A percentile compares a stretch with the other conserved stretches of the same genome.
These are phyloP conservation scores for Rhododendron ferrugineum DNA, from an alignment of 148 eudicot species.

Conservation along the genomic window DNA sequence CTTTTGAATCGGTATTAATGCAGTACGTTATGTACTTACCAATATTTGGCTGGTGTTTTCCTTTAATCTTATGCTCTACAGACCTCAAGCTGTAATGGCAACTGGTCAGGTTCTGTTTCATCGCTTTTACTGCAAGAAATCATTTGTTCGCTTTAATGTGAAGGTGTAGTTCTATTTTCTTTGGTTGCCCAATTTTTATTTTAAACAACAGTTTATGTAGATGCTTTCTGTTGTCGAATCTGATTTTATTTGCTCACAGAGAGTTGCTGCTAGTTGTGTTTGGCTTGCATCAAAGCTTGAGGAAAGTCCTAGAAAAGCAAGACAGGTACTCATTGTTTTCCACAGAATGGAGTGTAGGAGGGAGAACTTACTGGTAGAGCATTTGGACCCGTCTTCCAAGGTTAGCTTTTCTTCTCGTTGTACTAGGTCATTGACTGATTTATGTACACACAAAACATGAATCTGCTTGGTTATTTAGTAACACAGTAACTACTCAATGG, in stretches of 20 bases:
- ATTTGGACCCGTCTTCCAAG: slow-evolving; percentile 65
- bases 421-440: background rate
- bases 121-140: slow-evolving; percentile 92
- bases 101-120: slow-evolving; percentile 93
- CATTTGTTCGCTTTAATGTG: slow-evolving; percentile 83
- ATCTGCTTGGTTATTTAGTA: background rate
- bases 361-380: slow-evolving; percentile 71
- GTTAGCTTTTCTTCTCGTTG: slow-evolving; percentile 19
- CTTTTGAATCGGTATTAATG: background rate
- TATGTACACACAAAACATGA: background rate
- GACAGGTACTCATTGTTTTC: slow-evolving; percentile 83
- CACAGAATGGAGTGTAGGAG: slow-evolving; percentile 95
- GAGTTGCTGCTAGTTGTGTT: slow-evolving; percentile 91
- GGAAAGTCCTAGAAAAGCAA: slow-evolving; percentile 89
- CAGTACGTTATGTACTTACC: background rate
- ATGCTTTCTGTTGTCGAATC: background rate
- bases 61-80: slow-evolving; percentile 36
- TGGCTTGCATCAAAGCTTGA: slow-evolving; percentile 98
- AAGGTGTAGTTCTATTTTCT: slow-evolving; percentile 41
- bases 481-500: background rate
- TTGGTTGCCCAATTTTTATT: background rate
- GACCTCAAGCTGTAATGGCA: slow-evolving; percentile 97
- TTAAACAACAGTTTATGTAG: background rate
- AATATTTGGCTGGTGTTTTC: slow-evolving; percentile 2
- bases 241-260: slow-evolving; percentile 36